Conservation (phyloP, 1,284 basidiomycete species). For the Waitea zeae region DNA sequence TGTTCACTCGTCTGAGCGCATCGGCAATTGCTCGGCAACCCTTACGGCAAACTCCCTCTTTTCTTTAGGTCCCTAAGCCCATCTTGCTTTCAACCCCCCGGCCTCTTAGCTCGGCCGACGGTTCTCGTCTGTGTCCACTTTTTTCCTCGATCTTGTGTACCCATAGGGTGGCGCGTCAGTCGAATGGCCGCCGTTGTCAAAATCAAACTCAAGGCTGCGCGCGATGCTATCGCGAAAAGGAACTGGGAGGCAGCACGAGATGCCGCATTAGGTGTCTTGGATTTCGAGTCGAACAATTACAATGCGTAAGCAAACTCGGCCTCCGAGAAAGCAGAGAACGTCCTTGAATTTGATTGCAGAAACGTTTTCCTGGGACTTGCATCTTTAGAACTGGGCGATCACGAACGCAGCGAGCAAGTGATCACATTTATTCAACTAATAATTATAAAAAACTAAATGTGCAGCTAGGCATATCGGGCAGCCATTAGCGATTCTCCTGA, state of each 20-base stretch:
- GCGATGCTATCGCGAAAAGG: conserved; percentile 60
- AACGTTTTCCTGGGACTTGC: conserved; percentile 74
- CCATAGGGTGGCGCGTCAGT: too few relatives aligned
- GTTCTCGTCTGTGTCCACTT: too few relatives aligned
- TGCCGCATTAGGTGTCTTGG: conserved; percentile 44
- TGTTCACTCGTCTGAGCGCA: too few relatives aligned
- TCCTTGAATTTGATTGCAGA: conserved; percentile 20
- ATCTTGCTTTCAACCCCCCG: too few relatives aligned
- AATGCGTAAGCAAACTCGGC: conserved; percentile 42
- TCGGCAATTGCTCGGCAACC: too few relatives aligned
- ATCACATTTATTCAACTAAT: conserved; percentile 12
- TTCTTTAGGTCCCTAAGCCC: too few relatives aligned
- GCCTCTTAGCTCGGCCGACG: too few relatives aligned
- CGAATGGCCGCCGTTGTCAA: conserved; percentile 33
- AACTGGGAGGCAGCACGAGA: conserved; percentile 57
- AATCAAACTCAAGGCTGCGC: conserved; percentile 65
- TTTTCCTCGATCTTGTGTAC: too few relatives aligned
- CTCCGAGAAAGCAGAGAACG: background rate
- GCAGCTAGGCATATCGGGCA: conserved; percentile 47
- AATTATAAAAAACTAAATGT: conserved; percentile 2
- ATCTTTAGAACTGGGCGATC: conserved; percentile 51
- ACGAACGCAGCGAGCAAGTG: conserved; percentile 72
- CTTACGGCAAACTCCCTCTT: too few relatives aligned
- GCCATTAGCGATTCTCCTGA: conserved; percentile 50
- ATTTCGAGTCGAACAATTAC: conserved; percentile 64